These are phyloP conservation scores for Silene uniflora DNA, from an alignment of 148 eudicot species.

Conservation along the genomic window DNA sequence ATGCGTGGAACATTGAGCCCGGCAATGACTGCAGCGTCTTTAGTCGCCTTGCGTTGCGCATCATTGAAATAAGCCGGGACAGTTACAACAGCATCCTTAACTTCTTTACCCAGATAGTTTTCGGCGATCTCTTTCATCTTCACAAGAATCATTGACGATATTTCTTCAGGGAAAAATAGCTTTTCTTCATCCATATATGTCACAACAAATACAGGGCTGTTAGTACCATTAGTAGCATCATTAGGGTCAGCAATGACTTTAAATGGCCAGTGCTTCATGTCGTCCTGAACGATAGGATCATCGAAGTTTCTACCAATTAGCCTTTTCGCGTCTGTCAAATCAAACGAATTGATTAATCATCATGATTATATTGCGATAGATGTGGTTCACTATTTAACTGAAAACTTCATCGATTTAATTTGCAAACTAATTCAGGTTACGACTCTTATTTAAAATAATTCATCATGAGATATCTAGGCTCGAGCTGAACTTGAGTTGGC, in stretches of 20 bases:
- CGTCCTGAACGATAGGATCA: not conserved
- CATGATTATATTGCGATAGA: too few species aligned
- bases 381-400: too few species aligned
- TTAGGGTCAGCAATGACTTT: not conserved
- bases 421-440: too few species aligned
- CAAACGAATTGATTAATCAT: too few species aligned
- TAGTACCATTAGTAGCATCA: too few species aligned
- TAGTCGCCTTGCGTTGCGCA: slow-evolving; percentile 18
- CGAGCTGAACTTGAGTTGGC: too few species aligned
- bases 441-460: too few species aligned
- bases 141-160: slow-evolving; percentile 23
- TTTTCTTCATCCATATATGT: slow-evolving; percentile 21
- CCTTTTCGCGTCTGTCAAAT: slow-evolving; percentile 15
- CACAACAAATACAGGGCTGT: slow-evolving; percentile 17
- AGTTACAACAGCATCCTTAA: slow-evolving; percentile 21
- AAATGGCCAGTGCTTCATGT: slow-evolving; percentile 13
- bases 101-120: not conserved
- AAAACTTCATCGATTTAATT: too few species aligned
- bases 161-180: slow-evolving; percentile 18
- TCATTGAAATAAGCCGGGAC: slow-evolving; percentile 29
- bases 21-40: slow-evolving; percentile 12
- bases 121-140: slow-evolving; percentile 20
- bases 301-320: slow-evolving; percentile 15
- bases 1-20: slow-evolving; percentile 13
- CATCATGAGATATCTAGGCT: too few species aligned